Evolutionary conservation across 129 eudicot genomes (phyloP).

Genomic region (Centella asiatica): DNA sequence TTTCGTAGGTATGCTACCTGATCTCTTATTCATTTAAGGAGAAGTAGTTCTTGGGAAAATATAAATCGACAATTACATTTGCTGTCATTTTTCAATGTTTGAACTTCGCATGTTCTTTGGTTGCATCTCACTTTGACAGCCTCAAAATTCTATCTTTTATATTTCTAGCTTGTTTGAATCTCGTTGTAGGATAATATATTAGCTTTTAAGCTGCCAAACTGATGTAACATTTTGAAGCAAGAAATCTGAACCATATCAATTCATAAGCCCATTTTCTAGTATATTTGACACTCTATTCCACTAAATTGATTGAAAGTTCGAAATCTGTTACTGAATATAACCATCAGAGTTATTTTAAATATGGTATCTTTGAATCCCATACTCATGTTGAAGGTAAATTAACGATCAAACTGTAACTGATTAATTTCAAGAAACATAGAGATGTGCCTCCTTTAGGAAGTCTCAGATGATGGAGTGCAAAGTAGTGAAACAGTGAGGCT

Average conservation of each 20-base stretch:
- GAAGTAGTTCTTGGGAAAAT: not conserved
- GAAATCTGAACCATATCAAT: no score
- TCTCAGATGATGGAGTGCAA: no score
- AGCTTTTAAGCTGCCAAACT: not conserved
- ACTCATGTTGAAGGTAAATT: not conserved
- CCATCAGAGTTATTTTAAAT: not conserved
- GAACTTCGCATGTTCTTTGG: not conserved
- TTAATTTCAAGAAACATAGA: not conserved
- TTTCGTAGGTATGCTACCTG: constrained; percentile 4
- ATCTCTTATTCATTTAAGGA: not conserved
- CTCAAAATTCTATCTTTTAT: not conserved
- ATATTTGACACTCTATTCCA: no score
- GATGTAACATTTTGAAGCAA: not conserved
- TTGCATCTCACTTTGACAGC: not conserved
- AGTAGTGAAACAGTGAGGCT: no score
- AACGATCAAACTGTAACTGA: not conserved
- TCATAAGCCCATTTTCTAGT: no score
- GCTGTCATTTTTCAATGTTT: not conserved
- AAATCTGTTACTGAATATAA: not conserved
- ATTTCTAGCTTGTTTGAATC: not conserved
- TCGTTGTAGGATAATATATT: not conserved
- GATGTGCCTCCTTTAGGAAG: not conserved
- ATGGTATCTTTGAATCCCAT: not conserved
- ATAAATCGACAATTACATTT: not conserved
- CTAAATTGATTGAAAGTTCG: not conserved